Base-by-base conservation (phyloP, 768 basidiomycete genomes). In the Boletus rufocinnamomeus region DNA sequence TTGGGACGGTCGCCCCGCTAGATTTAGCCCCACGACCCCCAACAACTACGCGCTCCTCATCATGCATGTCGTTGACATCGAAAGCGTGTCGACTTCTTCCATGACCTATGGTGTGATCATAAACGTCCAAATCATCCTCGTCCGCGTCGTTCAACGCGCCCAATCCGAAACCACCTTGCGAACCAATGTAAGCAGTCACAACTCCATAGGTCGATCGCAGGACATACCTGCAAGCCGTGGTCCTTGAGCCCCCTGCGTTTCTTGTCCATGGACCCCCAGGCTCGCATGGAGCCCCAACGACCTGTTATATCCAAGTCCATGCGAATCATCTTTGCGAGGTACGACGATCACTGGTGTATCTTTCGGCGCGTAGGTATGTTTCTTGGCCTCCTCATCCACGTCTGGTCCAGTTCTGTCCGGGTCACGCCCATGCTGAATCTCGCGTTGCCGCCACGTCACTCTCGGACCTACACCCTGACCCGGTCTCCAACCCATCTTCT, bases 401-500 rank as follows among this genome's bases (percentile, higher is more conserved):
- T 84, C 86, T 37, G 56, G 73, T 37, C 66, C 78, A 10, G 76
- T 75, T 30, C 64, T 72, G 14, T 63, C 66, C 2, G 72, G 72
- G 40, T 72, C 67, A 57, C 83, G 83, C 14, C 81, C 71, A 69
- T 91, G 86, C 70, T 95, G 92, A 19, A 83, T 74, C 62, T 82
- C 85, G 45, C 89, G 85, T 67, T 91, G 86, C 37, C 84, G 81
- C 61, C 88, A 82, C 6, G 92, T 85, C 32, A 98, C 79, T 13
- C 96, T 84, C 5, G 95, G 94, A 0, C 96, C 97, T 21, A 98
- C 85, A 14, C 96, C 97, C 74, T 95, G 94, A 2, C 95, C 97
- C 0, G 86, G 74, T 43, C 88, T 80, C 96, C 97, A 98, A 0
- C 97, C 96, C 89, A 98, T 95, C 75, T 93, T 95, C 76, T 87